phyloP scores from a whole-genome alignment of 106 monocot species.

The Chionographis japonica region DNA sequence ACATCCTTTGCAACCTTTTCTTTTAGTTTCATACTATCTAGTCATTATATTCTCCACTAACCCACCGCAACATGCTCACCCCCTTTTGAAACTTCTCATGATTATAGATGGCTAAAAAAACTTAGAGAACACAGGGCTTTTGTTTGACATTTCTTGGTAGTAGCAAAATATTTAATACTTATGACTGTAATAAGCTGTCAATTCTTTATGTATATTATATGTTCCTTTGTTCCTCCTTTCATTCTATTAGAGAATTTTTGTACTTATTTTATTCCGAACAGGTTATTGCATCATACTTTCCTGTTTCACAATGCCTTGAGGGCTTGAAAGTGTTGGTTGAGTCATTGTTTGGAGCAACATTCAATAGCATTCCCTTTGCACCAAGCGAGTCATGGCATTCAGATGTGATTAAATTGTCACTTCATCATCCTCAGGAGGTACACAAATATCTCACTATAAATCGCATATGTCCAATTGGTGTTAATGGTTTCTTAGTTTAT shows the following conservation, averaged over 20 bases:
- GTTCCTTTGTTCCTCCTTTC: not conserved
- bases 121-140: too few species aligned
- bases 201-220: not conserved
- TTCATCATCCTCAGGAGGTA: slow-evolving; percentile 92
- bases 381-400: slow-evolving; percentile 91
- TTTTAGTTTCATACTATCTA: too few species aligned
- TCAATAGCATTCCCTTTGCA: slow-evolving; percentile 47
- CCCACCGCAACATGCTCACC: too few species aligned
- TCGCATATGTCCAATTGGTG: not conserved
- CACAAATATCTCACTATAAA: not conserved
- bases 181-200: not conserved
- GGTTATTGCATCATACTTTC: slow-evolving; percentile 78
- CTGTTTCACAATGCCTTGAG: slow-evolving; percentile 66
- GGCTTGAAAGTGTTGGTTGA: slow-evolving; percentile 76
- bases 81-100: too few species aligned
- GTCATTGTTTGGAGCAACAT: slow-evolving; percentile 85
- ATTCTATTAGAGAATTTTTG: not conserved
- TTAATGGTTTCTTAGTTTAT: not conserved
- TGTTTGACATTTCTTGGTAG: too few species aligned
- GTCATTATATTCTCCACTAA: too few species aligned
- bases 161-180: not conserved
- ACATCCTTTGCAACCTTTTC: too few species aligned
- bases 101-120: too few species aligned
- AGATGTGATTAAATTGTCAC: slow-evolving; percentile 76
- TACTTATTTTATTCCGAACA: slow-evolving; percentile 18